phyloP scores from a whole-genome alignment of 1,284 basidiomycete species.

The Irpex rosettiformis region DNA sequence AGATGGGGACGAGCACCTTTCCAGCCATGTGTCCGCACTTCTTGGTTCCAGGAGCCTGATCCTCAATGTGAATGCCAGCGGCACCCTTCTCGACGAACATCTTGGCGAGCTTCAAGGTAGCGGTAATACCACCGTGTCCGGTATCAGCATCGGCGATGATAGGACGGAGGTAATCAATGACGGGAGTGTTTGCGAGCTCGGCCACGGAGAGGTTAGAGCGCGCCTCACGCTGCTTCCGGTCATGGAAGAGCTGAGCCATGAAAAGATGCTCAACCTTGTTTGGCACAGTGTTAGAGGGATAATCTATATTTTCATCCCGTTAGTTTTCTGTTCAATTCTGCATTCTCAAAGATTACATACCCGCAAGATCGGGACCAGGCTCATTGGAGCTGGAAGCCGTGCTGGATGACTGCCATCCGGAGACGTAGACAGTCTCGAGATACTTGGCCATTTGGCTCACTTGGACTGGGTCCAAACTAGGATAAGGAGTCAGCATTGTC shows the following conservation, averaged over 20 bases:
- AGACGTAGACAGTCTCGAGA: slow-evolving; percentile 97
- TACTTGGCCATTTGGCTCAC: slow-evolving; percentile 98
- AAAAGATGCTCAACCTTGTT: slow-evolving; percentile 90
- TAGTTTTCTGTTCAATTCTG: background rate
- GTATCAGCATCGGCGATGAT: slow-evolving; percentile 71
- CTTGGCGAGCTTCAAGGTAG: slow-evolving; percentile 72
- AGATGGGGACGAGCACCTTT: slow-evolving; percentile 58
- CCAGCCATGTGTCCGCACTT: slow-evolving; percentile 77
- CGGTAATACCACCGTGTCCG: slow-evolving; percentile 62
- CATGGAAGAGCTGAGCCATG: slow-evolving; percentile 87
- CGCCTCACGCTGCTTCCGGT: slow-evolving; percentile 81
- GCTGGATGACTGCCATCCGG: slow-evolving; percentile 95
- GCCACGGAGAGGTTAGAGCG: slow-evolving; percentile 70
- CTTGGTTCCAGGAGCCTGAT: slow-evolving; percentile 74
- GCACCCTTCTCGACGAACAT: slow-evolving; percentile 78
- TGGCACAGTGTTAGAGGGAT: slow-evolving; percentile 92
- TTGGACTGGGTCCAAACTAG: slow-evolving; percentile 94
- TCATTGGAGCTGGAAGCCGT: slow-evolving; percentile 92
- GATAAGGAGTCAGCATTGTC: background rate
- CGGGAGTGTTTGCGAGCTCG: slow-evolving; percentile 65
- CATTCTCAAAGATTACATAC: slow-evolving; percentile 37
- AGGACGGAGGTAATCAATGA: slow-evolving; percentile 63
- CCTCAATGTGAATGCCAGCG: slow-evolving; percentile 75
- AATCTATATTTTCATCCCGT: slow-evolving; percentile 47
- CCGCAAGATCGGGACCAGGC: slow-evolving; percentile 96